Percentiles rank a stretch among this genome's conserved stretches.
Conservation (phyloP, 2,329 filamentous ascomycete genomes). For the Fusarium denticulatum region DNA sequence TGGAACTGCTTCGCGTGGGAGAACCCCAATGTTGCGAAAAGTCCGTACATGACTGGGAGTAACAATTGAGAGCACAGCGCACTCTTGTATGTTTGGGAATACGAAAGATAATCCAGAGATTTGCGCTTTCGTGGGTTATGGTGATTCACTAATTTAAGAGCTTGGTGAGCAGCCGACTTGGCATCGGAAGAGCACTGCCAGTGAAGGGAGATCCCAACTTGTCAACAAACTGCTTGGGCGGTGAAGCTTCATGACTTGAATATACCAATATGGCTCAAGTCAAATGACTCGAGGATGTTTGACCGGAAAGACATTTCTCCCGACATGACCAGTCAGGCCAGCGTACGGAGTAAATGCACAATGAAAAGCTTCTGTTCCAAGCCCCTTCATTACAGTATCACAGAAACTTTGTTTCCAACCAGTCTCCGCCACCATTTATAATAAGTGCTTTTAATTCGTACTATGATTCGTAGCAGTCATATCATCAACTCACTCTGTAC, state of each 20-base stretch:
- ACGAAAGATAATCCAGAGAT: not conserved
- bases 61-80: not conserved
- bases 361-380: not conserved
- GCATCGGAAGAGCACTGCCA: too few species aligned
- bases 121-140: not conserved
- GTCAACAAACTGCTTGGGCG: not conserved
- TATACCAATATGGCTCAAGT: too few species aligned
- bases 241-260: not conserved
- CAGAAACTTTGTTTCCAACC: too few species aligned
- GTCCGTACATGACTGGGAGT: too few species aligned
- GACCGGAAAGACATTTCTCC: not conserved
- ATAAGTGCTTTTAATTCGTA: not conserved
- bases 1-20: not conserved
- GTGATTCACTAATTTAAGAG: too few species aligned
- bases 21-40: not conserved
- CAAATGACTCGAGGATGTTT: not conserved
- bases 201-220: not conserved
- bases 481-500: not conserved
- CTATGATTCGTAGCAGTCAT: too few species aligned
- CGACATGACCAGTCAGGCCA: too few species aligned
- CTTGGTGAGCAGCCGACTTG: not conserved
- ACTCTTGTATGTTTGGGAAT: not conserved
- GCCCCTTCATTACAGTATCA: not conserved
- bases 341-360: accelerated
- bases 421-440: accelerated